Conservation (phyloP, 1,284 basidiomycete species). For the Sporisorium reilianum region DNA sequence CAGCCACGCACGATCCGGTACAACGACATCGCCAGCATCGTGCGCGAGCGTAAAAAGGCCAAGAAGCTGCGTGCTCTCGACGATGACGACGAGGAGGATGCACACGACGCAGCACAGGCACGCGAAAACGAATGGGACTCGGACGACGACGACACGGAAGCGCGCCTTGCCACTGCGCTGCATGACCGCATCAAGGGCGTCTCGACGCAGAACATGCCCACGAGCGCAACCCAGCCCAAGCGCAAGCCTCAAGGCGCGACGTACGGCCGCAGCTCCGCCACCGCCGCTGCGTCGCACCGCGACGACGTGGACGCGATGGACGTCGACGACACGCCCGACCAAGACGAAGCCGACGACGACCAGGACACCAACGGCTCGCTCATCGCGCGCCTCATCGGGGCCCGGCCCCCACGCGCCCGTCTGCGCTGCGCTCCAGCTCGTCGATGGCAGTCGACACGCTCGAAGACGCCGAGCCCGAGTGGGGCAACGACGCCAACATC, state of each 20-base stretch:
- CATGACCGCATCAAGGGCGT: slow-evolving; percentile 18
- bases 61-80: slow-evolving; percentile 14
- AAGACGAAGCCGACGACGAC: slow-evolving; percentile 5
- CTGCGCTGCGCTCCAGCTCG: not conserved
- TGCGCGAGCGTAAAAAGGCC: slow-evolving; percentile 25
- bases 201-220: not conserved
- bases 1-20: slow-evolving; percentile 29
- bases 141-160: slow-evolving; percentile 27
- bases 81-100: slow-evolving; percentile 27
- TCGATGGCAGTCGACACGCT: slow-evolving; percentile 23
- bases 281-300: not conserved
- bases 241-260: slow-evolving; percentile 8
- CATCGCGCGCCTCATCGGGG: slow-evolving; percentile 20
- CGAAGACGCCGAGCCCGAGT: slow-evolving; percentile 47
- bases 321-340: slow-evolving; percentile 5
- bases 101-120: not conserved
- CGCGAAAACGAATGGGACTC: slow-evolving; percentile 23
- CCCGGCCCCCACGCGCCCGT: not conserved
- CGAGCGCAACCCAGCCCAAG: not conserved
- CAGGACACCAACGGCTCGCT: slow-evolving; percentile 13
- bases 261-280: slow-evolving; percentile 25
- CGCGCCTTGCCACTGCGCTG: slow-evolving; percentile 17
- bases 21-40: slow-evolving; percentile 15
- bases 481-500: slow-evolving; percentile 50
- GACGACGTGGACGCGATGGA: slow-evolving; percentile 10